A percentile compares a stretch with the other conserved stretches of the same genome.
These are phyloP conservation scores for Colletotrichum cereale DNA, from an alignment of 2,329 filamentous ascomycete species.

Conservation along the genomic window DNA sequence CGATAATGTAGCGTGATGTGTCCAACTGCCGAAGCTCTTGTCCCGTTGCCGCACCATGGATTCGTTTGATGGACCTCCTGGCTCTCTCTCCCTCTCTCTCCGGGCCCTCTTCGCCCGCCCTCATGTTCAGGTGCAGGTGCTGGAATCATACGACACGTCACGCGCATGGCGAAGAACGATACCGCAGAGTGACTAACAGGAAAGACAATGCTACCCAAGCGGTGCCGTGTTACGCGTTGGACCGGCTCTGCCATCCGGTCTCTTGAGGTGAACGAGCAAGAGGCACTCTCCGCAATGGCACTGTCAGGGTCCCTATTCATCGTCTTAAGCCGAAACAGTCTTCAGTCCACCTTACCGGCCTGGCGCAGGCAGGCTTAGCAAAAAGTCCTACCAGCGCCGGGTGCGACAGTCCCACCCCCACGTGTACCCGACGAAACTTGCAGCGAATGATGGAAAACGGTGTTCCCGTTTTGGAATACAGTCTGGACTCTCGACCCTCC, in stretches of 20 bases:
- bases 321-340: conserved; percentile 41
- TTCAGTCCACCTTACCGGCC: conserved; percentile 55
- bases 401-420: conserved; percentile 56
- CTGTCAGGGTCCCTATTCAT: conserved; percentile 49
- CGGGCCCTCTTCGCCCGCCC: background rate
- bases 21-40: background rate
- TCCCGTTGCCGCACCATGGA: background rate
- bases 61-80: background rate
- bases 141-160: background rate
- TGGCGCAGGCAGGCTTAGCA: conserved; percentile 59
- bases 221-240: conserved; percentile 1
- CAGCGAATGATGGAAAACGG: conserved; percentile 52
- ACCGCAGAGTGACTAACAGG: background rate
- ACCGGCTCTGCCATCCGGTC: conserved; percentile 4
- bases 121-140: background rate
- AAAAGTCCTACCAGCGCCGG: conserved; percentile 45
- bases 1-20: background rate
- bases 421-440: conserved; percentile 54
- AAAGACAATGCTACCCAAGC: background rate
- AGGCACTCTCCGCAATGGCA: background rate
- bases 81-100: too few relatives aligned
- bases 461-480: conserved; percentile 43
- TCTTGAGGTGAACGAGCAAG: conserved; percentile 41
- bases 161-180: background rate
- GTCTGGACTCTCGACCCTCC: conserved; percentile 51